Percentiles rank a stretch among this genome's conserved stretches.
These are phyloP conservation scores for Metarhizium anisopliae DNA, from an alignment of 2,329 filamentous ascomycete genomes.

Conservation along the genomic window DNA sequence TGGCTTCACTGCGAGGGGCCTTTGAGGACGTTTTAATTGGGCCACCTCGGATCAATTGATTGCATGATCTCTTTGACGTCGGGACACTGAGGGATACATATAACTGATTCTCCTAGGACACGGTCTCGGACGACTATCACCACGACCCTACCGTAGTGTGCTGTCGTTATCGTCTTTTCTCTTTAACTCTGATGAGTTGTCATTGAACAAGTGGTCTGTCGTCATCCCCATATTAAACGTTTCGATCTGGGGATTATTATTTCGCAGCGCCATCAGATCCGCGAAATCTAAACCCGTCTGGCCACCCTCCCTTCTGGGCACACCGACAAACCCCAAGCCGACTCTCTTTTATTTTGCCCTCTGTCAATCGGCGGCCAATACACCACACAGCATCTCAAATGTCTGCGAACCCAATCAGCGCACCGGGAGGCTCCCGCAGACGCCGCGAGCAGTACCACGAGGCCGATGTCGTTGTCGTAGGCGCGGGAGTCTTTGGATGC, in stretches of 20 bases:
- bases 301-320: not conserved
- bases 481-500: slow-evolving; percentile 84
- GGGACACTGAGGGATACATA: not conserved
- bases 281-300: not conserved
- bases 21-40: not conserved
- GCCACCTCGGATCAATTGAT: not conserved
- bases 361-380: not conserved
- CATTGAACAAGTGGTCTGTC: not conserved
- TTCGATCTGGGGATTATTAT: not conserved
- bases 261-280: not conserved
- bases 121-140: not conserved
- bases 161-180: too few relatives aligned
- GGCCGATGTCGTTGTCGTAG: slow-evolving; percentile 82
- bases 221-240: not conserved
- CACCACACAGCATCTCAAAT: not conserved
- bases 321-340: not conserved
- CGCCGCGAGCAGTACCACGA: slow-evolving; percentile 49
- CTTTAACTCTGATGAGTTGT: too few relatives aligned
- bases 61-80: not conserved
- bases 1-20: too few relatives aligned
- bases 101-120: not conserved
- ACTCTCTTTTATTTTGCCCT: not conserved
- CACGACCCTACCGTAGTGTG: not conserved
- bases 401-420: not conserved
- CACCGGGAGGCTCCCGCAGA: slow-evolving; percentile 30